Evolutionary conservation across 202 grass and related monocot genomes (phyloP).

Genomic region (Eragrostis tef): DNA sequence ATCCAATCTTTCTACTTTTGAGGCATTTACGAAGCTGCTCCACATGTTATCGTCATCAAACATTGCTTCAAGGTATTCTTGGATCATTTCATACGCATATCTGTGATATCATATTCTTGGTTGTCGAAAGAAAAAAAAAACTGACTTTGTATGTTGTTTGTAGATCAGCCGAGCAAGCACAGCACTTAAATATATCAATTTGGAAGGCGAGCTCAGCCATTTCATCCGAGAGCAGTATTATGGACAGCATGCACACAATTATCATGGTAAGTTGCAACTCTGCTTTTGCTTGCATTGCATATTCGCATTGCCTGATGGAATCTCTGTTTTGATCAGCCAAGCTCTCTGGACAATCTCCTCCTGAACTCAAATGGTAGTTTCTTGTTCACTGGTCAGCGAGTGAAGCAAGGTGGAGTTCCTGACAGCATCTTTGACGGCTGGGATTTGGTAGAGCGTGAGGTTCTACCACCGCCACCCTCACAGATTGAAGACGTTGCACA

Average conservation of each 20-base stretch:
- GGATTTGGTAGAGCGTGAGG: conserved; percentile 81
- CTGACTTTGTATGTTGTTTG: conserved; percentile 16
- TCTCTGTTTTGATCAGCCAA: conserved; percentile 61
- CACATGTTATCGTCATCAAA: conserved; percentile 74
- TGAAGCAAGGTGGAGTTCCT: conserved; percentile 41
- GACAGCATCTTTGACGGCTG: conserved; percentile 75
- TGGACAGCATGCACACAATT: conserved; percentile 69
- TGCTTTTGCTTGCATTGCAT: background rate
- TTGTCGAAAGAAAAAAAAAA: too few species aligned
- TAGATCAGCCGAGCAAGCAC: conserved; percentile 82
- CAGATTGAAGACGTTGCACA: conserved; percentile 70
- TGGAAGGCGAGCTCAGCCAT: conserved; percentile 74
- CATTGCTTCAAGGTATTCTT: conserved; percentile 64
- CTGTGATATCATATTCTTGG: background rate
- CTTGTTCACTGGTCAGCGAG: conserved; percentile 56
- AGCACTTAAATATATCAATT: conserved; percentile 65
- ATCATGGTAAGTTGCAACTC: conserved; percentile 58
- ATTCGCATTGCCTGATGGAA: conserved; percentile 1
- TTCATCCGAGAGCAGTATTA: conserved; percentile 69
- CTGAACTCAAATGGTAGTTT: conserved; percentile 71
- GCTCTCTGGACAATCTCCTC: conserved; percentile 61
- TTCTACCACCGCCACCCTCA: conserved; percentile 69
- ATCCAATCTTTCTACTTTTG: conserved; percentile 88
- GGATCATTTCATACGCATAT: conserved; percentile 8
- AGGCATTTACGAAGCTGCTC: conserved; percentile 83